A percentile compares a stretch with the other conserved stretches of the same genome.
Evolutionary conservation across 1,284 basidiomycete species (phyloP).

Genomic region (Tilletia setariae): DNA sequence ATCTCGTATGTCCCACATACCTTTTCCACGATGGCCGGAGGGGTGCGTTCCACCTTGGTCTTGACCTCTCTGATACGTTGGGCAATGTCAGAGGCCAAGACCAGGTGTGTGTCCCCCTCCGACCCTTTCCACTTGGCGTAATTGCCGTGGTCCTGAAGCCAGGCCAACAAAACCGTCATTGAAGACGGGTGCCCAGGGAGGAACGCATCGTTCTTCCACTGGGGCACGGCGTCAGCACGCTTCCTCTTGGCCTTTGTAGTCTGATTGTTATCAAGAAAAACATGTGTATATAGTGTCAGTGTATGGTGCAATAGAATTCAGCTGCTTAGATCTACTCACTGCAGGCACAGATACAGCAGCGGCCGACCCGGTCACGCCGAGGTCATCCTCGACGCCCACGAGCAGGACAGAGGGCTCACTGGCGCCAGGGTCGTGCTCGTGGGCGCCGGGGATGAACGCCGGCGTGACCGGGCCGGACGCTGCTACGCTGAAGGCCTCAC

Average conservation of each 20-base stretch:
- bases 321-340: no score
- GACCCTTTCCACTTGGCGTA: background rate
- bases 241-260: background rate
- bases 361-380: no score
- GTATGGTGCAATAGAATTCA: no score
- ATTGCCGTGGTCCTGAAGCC: background rate
- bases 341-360: no score
- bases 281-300: no score
- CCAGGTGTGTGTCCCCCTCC: background rate
- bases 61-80: background rate
- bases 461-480: no score
- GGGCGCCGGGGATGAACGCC: no score
- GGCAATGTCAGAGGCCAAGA: background rate
- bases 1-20: background rate
- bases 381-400: no score
- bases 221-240: background rate
- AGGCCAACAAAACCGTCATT: background rate
- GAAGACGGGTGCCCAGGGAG: background rate
- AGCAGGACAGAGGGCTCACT: no score
- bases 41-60: background rate
- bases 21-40: background rate
- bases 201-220: slow-evolving; percentile 11
- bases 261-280: no score
- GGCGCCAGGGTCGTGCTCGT: no score
- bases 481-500: no score